Percentiles rank a stretch among this genome's conserved stretches.
Evolutionary conservation across 768 basidiomycete species (phyloP).

Genomic region (Pleurotus salmoneostramineus): DNA sequence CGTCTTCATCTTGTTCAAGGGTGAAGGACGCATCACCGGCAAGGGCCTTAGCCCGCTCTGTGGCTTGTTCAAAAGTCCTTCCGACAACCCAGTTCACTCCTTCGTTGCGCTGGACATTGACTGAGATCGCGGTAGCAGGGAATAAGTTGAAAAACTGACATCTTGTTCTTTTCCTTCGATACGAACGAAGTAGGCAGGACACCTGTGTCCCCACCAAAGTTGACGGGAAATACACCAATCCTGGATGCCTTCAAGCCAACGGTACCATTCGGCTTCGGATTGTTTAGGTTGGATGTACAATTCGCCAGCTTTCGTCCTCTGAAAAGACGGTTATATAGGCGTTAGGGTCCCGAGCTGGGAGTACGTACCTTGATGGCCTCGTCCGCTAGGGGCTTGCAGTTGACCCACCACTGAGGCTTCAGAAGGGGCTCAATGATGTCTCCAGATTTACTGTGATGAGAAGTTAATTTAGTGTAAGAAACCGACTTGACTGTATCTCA

Average conservation of each 20-base stretch:
- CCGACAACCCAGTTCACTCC: conserved; percentile 92
- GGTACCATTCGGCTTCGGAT: conserved; percentile 92
- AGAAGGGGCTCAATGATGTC: conserved; percentile 93
- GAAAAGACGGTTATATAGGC: not conserved
- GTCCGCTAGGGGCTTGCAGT: conserved; percentile 86
- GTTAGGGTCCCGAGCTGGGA: not conserved
- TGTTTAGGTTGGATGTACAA: conserved; percentile 76
- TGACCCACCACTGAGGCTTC: conserved; percentile 99
- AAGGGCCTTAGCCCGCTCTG: conserved; percentile 63
- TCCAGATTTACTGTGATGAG: conserved; percentile 75
- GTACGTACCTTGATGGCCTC: conserved; percentile 74
- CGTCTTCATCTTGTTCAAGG: conserved; percentile 92
- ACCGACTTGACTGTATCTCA: conserved; percentile 21
- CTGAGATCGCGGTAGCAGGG: not conserved
- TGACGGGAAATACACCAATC: conserved; percentile 99
- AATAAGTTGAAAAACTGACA: conserved; percentile 30
- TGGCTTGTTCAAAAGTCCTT: conserved; percentile 72
- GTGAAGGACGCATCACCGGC: conserved; percentile 66
- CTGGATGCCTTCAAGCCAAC: conserved; percentile 89
- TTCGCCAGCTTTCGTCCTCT: conserved; percentile 91
- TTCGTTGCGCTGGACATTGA: conserved; percentile 47
- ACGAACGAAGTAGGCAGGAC: conserved; percentile 89
- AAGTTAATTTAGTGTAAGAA: not conserved
- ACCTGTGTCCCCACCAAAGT: conserved; percentile 98
- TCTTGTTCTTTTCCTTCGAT: conserved; percentile 75